Conservation (phyloP, 164 flowering plant genomes). For the Brasenia schreberi region DNA sequence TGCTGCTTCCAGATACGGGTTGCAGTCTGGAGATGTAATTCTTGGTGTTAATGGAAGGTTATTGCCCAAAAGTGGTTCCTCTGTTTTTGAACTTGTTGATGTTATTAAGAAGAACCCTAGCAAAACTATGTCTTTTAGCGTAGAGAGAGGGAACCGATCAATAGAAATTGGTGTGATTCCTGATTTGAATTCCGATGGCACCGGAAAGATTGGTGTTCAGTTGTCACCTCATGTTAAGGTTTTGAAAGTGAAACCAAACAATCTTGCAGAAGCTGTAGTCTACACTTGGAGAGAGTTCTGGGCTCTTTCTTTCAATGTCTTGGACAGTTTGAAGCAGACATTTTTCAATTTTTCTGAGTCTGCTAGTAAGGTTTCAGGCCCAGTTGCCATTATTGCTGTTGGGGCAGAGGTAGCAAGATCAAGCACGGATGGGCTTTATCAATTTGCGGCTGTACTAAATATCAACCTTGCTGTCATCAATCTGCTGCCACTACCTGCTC, state of each 20-base stretch:
- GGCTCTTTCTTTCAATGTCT: slow-evolving; percentile 61
- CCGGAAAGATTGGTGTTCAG: slow-evolving; percentile 85
- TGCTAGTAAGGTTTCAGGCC: slow-evolving; percentile 86
- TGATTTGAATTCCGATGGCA: slow-evolving; percentile 69
- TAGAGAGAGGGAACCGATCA: slow-evolving; percentile 42
- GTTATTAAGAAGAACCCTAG: slow-evolving; percentile 58
- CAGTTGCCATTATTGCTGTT: slow-evolving; percentile 94
- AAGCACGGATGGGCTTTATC: slow-evolving; percentile 72
- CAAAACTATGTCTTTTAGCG: slow-evolving; percentile 47
- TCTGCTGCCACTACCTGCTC: slow-evolving; percentile 90
- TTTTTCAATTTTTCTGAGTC: slow-evolving; percentile 76
- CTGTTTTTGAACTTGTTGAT: slow-evolving; percentile 65
- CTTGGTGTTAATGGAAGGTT: slow-evolving; percentile 47
- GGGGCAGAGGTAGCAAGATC: slow-evolving; percentile 98
- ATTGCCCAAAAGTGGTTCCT: slow-evolving; percentile 35
- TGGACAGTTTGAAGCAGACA: slow-evolving; percentile 81
- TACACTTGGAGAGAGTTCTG: slow-evolving; percentile 59
- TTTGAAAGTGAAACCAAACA: slow-evolving; percentile 35
- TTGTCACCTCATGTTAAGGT: slow-evolving; percentile 69
- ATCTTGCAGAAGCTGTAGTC: slow-evolving; percentile 38
- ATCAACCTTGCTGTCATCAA: slow-evolving; percentile 89
- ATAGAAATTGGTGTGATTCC: slow-evolving; percentile 58
- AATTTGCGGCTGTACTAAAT: slow-evolving; percentile 88
- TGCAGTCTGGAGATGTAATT: slow-evolving; percentile 82
- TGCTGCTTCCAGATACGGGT: slow-evolving; percentile 80